phyloP scores from a whole-genome alignment of 108 stramenopile genomes.

The Skeletonema tropicum region DNA sequence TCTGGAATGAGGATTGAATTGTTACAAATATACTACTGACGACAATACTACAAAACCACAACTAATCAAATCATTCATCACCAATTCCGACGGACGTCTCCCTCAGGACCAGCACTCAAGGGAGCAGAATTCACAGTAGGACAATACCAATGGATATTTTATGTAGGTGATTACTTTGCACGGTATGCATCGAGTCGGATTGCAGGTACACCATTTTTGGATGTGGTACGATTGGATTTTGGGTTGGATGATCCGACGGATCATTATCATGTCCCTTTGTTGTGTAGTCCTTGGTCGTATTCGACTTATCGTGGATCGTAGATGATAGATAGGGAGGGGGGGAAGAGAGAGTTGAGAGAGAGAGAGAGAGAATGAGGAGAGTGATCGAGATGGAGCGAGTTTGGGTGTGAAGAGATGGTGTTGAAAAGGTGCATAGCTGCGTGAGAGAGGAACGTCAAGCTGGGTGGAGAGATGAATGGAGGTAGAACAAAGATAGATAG shows the following conservation, averaged over 20 bases:
- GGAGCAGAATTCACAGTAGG: slow-evolving; percentile 74
- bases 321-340: not conserved
- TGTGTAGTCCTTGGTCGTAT: slow-evolving; percentile 89
- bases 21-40: slow-evolving; percentile 55
- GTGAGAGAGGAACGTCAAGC: too few species aligned
- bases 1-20: slow-evolving; percentile 79
- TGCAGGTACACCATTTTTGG: slow-evolving; percentile 83
- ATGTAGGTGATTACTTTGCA: slow-evolving; percentile 90
- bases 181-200: slow-evolving; percentile 51
- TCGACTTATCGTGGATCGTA: slow-evolving; percentile 86
- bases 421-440: not conserved
- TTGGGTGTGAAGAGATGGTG: not conserved
- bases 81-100: slow-evolving; percentile 85
- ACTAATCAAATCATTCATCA: slow-evolving; percentile 66
- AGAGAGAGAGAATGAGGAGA: not conserved
- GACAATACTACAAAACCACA: not conserved
- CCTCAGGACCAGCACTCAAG: slow-evolving; percentile 77
- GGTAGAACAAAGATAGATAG: too few species aligned
- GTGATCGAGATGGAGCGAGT: too few species aligned
- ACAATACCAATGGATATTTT: slow-evolving; percentile 84
- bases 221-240: slow-evolving; percentile 82
- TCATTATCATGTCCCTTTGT: slow-evolving; percentile 91
- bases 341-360: too few species aligned
- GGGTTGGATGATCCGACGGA: slow-evolving; percentile 93
- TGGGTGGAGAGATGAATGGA: too few species aligned